Evolutionary conservation across 768 basidiomycete species (phyloP), one percentile per base, ranked within the genome.

Genomic region (Lactifluus volemus): DNA sequence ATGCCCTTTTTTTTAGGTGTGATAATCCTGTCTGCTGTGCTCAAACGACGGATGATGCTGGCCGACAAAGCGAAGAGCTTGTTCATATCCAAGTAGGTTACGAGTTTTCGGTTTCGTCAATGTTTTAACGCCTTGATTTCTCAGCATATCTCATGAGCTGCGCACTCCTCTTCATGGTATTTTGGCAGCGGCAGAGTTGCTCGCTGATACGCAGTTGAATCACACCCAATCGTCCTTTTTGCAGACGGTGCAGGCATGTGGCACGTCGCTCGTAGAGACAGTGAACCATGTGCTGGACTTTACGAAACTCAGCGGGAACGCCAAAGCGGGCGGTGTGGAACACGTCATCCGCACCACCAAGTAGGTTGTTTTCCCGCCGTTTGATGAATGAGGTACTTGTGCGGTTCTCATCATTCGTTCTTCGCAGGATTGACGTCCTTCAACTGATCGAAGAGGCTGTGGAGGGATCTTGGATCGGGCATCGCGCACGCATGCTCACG

Each of bases 261-360:
- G 93, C 14, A 95, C 88, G n/a, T 92, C 92, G 1, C 80, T 98
- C 1, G 91, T 95, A 45, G 95, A 98, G 75, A 96, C 94, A 0
- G 93, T 98, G 52, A 97, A 97, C 69, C 95, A 98, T 67, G 95
- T 98, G 5, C 77, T 98, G 30, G 95, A 98, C 71, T 98, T 95
- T 69, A 96, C 93, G 34, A 98, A 98, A 69, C 79, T 96, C 25
- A 93, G 90, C 63, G 93, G 92, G 21, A 90, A 88, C 67, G 78
- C 84, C 49, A 90, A 89, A 70, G 79, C 84, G 2, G 89, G 88
- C 30, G 86, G 87, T 44, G 82, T 86, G 8, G 85, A 90, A 69
- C 88, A 87, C 64, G 82, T 84, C 47, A 90, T 92, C 63, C 77
- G 81, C 19, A 81, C 82, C 9, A 80, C 81, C 61, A 81, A 77